Evolutionary conservation across 495 filamentous ascomycete genomes (phyloP), one percentile per base, ranked within the genome.

Genomic region (Hypomontagnella monticulosa): DNA sequence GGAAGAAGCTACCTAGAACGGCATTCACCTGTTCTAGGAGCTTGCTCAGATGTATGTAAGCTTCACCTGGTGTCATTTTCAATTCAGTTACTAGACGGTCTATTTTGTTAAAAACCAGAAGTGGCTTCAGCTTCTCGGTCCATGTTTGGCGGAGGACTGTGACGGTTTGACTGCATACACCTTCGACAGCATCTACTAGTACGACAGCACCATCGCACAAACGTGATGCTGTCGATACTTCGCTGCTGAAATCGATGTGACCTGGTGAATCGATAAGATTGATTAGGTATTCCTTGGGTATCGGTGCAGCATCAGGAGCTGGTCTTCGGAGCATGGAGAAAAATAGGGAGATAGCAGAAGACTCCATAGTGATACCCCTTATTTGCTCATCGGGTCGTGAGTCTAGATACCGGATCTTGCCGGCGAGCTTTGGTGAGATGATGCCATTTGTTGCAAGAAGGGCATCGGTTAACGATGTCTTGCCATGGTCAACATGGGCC

Each of bases 371-470:
- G 70, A 99, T 99, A 32, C 95, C 96, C 42, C 95, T 90, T 7
- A 93, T 85, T 79, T 99, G 95, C 77, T 99, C 95, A 79, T 99
- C 95, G 11, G 96, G 93, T 42, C 95, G 86, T 15, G 94, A 97
- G 77, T 99, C 95, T 23, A 99, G 88, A 75, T 97, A 99, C 68
- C 95, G 91, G 76, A 98, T 97, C 81, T 97, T 97, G 73, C 95
- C 95, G 64, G 95, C 95, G 64, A 99, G 80, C 73, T 97, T 97
- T 38, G 93, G 91, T 10, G 96, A 98, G 70, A 99, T 98, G 79
- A 99, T 98, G 81, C 95, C 95, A 85, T 99, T 99, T 67, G 96
- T 97, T 76, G 96, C 93, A 67, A 99, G 92, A 44, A 99, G 88
- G 57, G 91, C 92, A 73, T 99, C 95, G 42, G 93, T 96, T 64